Conservation (phyloP, 2,329 filamentous ascomycete species). For the Pseudogymnoascus sp. region DNA sequence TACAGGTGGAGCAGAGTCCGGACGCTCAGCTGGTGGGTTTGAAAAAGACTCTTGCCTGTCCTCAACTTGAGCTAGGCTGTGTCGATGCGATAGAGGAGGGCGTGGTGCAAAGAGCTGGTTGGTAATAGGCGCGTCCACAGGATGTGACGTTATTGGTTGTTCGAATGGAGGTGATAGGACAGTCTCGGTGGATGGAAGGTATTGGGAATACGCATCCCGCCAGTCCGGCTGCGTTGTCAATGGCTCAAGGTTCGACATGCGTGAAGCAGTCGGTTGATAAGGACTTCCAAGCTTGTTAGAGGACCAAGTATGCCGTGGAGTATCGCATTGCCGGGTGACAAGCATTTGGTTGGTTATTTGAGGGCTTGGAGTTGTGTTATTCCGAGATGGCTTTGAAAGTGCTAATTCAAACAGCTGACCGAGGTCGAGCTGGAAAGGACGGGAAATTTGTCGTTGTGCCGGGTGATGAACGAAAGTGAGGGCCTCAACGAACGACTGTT, state of each 20-base stretch:
- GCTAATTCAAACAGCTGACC: constrained; percentile 6
- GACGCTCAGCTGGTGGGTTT: constrained; percentile 22
- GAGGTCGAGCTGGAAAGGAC: constrained; percentile 4
- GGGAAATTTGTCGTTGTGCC: constrained; percentile 3
- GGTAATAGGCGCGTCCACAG: constrained; percentile 15
- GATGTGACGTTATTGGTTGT: constrained; percentile 21
- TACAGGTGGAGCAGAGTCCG: constrained; percentile 23
- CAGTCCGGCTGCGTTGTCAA: constrained; percentile 29
- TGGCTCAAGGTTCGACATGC: constrained; percentile 32
- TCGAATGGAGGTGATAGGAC: constrained; percentile 23
- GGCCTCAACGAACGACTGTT: constrained; percentile 5
- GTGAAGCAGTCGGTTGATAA: constrained; percentile 27
- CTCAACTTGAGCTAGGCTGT: constrained; percentile 22
- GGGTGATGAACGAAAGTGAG: constrained; percentile 11
- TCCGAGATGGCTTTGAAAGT: not conserved
- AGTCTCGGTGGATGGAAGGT: constrained; percentile 25
- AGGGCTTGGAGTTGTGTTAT: constrained; percentile 2
- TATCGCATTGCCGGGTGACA: constrained; percentile 31
- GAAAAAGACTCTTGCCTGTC: constrained; percentile 19
- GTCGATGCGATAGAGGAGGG: constrained; percentile 25
- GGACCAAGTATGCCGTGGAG: constrained; percentile 31
- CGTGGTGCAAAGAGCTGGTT: constrained; percentile 13
- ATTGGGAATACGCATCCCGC: constrained; percentile 30
- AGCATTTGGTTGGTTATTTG: constrained; percentile 24
- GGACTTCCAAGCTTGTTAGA: constrained; percentile 29